phyloP scores from a whole-genome alignment of 2,329 filamentous ascomycete species.

The Fusarium fracticaudum region DNA sequence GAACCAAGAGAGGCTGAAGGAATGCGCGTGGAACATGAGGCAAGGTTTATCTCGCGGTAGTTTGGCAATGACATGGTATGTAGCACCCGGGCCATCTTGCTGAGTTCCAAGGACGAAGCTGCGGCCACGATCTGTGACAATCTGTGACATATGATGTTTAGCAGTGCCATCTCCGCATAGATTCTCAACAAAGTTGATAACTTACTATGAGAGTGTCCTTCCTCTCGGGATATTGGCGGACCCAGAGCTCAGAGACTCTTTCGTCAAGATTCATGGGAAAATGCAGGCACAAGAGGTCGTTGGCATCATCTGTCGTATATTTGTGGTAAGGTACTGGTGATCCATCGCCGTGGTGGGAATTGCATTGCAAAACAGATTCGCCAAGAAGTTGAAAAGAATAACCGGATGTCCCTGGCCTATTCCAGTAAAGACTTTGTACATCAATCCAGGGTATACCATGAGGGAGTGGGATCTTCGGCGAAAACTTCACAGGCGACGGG shows the following conservation, averaged over 20 bases:
- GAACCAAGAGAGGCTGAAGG: not conserved
- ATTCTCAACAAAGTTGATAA: not conserved
- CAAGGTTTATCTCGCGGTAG: not conserved
- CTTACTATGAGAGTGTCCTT: not conserved
- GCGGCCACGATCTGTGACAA: not conserved
- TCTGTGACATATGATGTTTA: not conserved
- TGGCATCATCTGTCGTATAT: rapidly evolving
- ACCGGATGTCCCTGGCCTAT: rapidly evolving
- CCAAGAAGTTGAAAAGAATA: not conserved
- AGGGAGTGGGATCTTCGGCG: rapidly evolving
- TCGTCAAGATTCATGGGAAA: not conserved
- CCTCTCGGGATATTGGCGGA: not conserved
- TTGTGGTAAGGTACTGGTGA: not conserved
- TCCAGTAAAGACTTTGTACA: not conserved
- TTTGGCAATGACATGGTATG: not conserved
- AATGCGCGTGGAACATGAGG: not conserved
- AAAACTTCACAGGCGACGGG: not conserved
- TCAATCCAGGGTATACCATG: not conserved
- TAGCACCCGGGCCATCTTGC: not conserved
- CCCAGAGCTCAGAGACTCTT: not conserved
- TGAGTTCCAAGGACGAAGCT: not conserved
- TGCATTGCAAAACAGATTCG: not conserved
- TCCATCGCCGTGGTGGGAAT: rapidly evolving
- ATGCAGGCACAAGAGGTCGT: not conserved
- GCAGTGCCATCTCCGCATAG: not conserved